Evolutionary conservation across 495 filamentous ascomycete species (phyloP), one percentile per base, ranked within the genome.

Genomic region (Coniosporium apollinis): DNA sequence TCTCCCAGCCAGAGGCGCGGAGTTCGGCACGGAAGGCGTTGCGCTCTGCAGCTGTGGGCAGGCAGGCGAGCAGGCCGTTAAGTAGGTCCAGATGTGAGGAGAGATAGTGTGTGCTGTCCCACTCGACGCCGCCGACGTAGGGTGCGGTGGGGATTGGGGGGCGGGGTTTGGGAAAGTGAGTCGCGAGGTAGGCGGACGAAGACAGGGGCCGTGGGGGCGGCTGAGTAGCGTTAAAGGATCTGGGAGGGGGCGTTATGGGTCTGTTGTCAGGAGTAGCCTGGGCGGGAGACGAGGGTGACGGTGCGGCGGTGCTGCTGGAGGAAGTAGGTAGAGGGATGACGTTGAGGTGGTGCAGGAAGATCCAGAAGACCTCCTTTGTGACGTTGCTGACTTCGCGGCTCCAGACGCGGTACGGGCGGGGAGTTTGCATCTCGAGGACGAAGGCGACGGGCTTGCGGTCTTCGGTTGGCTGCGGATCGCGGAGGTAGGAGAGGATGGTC

Each of bases 311-410:
- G 17, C 36, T 19, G 5, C 11, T 43, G 39, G 16, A 28, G 16
- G 30, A 48, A 49, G 9, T 56, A 51, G 38, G 67, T 18, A 76
- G 47, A 28, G 82, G 71, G 34, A 97, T 70, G 39, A 94, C 75
- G 45, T 96, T 96, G 32, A 87, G 60, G 38, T 86, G 76, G 51
- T 97, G 89, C 36, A 94, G 65, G 59, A 96, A 97, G 49, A 97
- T 97, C 89, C 89, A 97, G 55, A 97, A 97, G 19, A 96, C 89
- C 54, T 97, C 89, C 56, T 96, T 96, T 22, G 83, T 93, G 29
- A 96, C 85, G 44, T 78, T 82, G 33, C 72, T 73, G 13, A 87
- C 73, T 53, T 97, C 89, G 55, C 83, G 87, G 60, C 75, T 80
- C 89, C 89, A 97, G 9, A 91, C 72, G 8, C 79, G 76, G 50